Conservation (phyloP, 2,329 filamentous ascomycete genomes). For the Aspergillus fumigatus region DNA sequence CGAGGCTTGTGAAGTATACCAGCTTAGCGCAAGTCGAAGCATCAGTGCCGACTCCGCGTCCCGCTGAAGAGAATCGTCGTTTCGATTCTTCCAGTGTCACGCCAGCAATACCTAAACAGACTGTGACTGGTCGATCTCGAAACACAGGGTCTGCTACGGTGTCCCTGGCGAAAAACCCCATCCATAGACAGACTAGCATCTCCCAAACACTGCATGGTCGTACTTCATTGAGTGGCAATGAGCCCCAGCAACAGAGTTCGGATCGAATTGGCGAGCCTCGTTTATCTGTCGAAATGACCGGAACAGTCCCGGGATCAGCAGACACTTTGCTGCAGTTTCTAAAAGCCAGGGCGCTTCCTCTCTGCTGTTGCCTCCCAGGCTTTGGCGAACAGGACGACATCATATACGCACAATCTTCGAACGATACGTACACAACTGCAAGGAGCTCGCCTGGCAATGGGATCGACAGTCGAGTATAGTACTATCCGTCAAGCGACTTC, state of each 20-base stretch:
- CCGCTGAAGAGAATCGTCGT: not conserved
- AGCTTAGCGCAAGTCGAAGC: not conserved
- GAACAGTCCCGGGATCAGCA: not conserved
- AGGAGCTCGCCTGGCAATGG: slow-evolving; percentile 3
- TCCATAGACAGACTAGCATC: not conserved
- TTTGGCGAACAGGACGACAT: not conserved
- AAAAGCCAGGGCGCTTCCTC: slow-evolving; percentile 1
- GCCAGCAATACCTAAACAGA: not conserved
- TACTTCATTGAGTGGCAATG: not conserved
- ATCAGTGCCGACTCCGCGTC: not conserved
- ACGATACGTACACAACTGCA: slow-evolving; percentile 15
- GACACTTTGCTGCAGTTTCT: slow-evolving; percentile 4
- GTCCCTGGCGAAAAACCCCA: not conserved
- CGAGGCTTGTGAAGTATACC: not conserved
- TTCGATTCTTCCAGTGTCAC: not conserved
- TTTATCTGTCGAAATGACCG: slow-evolving; percentile 1
- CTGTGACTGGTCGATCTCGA: not conserved
- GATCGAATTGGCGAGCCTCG: not conserved
- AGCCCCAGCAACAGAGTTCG: not conserved
- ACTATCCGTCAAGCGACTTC: not conserved
- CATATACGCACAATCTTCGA: slow-evolving; percentile 7
- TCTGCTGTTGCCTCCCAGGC: slow-evolving; percentile 5
- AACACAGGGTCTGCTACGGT: not conserved
- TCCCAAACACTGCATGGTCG: not conserved
- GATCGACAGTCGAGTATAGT: not conserved